Evolutionary conservation across 345 rosid species (phyloP), one percentile per base, ranked within the genome.

Genomic region (Salix dunnii): DNA sequence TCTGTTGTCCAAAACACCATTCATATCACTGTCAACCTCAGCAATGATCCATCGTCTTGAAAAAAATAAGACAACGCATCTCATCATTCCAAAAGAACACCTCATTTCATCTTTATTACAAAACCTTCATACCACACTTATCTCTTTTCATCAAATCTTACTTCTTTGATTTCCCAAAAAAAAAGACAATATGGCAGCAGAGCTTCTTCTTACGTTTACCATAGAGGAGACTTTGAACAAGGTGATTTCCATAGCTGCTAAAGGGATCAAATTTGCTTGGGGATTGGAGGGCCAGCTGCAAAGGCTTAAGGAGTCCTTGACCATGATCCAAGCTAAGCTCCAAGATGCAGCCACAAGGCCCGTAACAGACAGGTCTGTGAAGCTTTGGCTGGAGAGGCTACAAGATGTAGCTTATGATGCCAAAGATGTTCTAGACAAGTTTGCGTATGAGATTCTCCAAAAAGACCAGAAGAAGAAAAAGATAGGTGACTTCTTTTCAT

Each of bases 371-470:
- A 53, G 27, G 18, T 10, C 51, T 94, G 99, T 94, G 97, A 84
- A 96, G 99, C 87, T 87, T 96, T 82, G 98, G 72, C 49, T 88
- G 35, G 99, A 96, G 89, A 87, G 98, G 91, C 93, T 96, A 20
- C 95, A 98, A 80, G 99, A 83, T 33, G 71, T 35, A 5, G 78
- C 72, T 67, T 49, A 75, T 36, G 72, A 67, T 1, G 72, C 78
- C 35, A 6, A 33, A 33, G 35, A 4, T 33, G 35, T 33, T 4
- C 35, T 33, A 33, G 35, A 33, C 35, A 61, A 70, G 4, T 48
- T 48, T 10, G 25, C 36, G 18, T 70, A 70, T 70, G 61, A 70
- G 20, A 6, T 25, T 27, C 60, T 48, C 27, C n/a, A 36, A 25
- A 31, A 28, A 48, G 18, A 71, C 5, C 62, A 49, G 14, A 5